Evolutionary conservation across 1,284 basidiomycete genomes (phyloP).

Genomic region (Ganoderma meredithae): DNA sequence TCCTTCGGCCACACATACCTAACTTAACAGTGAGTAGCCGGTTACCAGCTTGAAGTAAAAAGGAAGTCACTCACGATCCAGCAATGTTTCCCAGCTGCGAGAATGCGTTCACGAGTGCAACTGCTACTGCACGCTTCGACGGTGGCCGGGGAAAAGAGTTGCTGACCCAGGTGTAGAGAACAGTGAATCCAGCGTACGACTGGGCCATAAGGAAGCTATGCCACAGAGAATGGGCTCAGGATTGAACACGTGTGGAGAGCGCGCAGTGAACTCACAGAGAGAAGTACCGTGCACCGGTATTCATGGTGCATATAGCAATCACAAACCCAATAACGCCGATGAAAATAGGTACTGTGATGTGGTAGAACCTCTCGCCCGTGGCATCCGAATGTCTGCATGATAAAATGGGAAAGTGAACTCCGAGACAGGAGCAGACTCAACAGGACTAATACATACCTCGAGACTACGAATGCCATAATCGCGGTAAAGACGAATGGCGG

Average conservation of each 20-base stretch:
- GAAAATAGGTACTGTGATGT: constrained; percentile 60
- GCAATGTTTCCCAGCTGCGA: constrained; percentile 77
- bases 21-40: not conserved
- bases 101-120: constrained; percentile 78
- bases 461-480: constrained; percentile 56
- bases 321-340: constrained; percentile 79
- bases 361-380: constrained; percentile 69
- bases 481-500: constrained; percentile 81
- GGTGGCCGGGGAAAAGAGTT: constrained; percentile 73
- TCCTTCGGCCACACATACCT: constrained; percentile 49
- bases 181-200: constrained; percentile 74
- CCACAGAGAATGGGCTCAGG: not conserved
- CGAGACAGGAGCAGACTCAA: too few relatives aligned
- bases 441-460: constrained; percentile 47
- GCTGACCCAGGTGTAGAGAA: constrained; percentile 76
- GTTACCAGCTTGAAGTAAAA: not conserved
- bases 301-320: constrained; percentile 77
- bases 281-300: constrained; percentile 70
- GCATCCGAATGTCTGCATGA: constrained; percentile 74
- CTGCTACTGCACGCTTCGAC: constrained; percentile 76
- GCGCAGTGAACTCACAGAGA: constrained; percentile 59
- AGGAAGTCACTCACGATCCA: constrained; percentile 56
- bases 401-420: not conserved
- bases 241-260: constrained; percentile 10
- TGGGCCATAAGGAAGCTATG: constrained; percentile 81